These are phyloP conservation scores for Magnaporthiopsis rhizophila DNA, from an alignment of 2,329 filamentous ascomycete genomes.

Conservation along the genomic window DNA sequence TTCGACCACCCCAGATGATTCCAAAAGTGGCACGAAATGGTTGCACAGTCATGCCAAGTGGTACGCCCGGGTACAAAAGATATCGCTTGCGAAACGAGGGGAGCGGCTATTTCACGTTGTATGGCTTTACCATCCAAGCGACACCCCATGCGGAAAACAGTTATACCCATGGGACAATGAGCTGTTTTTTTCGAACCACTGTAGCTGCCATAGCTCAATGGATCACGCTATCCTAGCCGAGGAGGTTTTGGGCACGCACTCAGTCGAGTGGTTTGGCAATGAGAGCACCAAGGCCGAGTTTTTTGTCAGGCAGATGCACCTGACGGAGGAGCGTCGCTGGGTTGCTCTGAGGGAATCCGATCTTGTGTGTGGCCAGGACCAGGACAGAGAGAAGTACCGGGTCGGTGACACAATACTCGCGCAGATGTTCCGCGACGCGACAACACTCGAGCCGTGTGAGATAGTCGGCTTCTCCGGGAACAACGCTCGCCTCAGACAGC, in stretches of 20 bases:
- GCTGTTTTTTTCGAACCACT: conserved; percentile 69
- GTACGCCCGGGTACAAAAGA: conserved; percentile 61
- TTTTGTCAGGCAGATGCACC: conserved; percentile 65
- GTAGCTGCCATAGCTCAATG: conserved; percentile 49
- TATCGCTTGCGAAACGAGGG: conserved; percentile 30
- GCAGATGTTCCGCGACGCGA: conserved; percentile 19
- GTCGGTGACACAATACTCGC: conserved; percentile 55
- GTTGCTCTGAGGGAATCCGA: conserved; percentile 47
- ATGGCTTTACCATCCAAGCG: conserved; percentile 65
- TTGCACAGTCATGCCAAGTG: conserved; percentile 43
- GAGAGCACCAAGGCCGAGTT: conserved; percentile 41
- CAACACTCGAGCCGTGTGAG: conserved; percentile 52
- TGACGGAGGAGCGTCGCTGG: conserved; percentile 53
- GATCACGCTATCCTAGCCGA: conserved; percentile 37
- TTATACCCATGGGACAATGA: conserved; percentile 65
- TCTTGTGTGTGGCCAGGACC: conserved; percentile 40
- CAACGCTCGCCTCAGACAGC: conserved; percentile 36
- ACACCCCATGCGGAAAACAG: conserved; percentile 62
- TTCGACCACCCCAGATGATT: conserved; percentile 35
- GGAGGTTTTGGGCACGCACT: conserved; percentile 49
- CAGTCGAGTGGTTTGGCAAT: conserved; percentile 48
- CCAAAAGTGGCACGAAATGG: conserved; percentile 48
- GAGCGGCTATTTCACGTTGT: conserved; percentile 50
- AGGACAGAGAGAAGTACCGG: conserved; percentile 24
- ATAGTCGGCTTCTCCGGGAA: conserved; percentile 33